Base-by-base conservation (phyloP, 1,284 basidiomycete species). In the Malassezia globosa region DNA sequence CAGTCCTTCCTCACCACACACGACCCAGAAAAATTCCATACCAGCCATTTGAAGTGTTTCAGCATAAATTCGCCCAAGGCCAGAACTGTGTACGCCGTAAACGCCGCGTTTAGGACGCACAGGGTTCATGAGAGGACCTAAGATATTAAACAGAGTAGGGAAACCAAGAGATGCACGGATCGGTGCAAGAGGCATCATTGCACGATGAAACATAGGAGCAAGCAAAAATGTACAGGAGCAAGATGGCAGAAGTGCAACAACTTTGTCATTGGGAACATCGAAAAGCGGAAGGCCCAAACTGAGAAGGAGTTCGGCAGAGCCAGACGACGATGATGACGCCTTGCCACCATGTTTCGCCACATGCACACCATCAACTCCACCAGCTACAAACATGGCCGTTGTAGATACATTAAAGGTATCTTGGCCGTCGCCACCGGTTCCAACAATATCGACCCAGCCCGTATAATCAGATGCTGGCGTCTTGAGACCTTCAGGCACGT, bases 371-470 rank as follows among this genome's bases (percentile, higher is more conserved):
- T 55, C 58, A 0, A 89, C 86, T 13, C 92, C 92, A 16, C 88
- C 88, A 21, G 90, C 90, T 16, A 97, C 87, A 53, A 97, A 81
- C 3, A 82, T 89, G 1, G 92, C 92, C 0, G 88, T 85, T 0
- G 92, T 96, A 64, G 87, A 92, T 37, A 96, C 90, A 72, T 97
- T 96, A 78, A 92, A 97, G 0, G 92, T 85, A 66, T 96, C 87
- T 74, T 92, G 82, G 0, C 90, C 90, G 73, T 96, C 92, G 10
- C 92, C 92, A n/a, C 92, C 92, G 0, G 83, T 85, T 13, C 84
- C 79, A 44, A 82, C 83, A 29, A 71, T 46, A 37, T 71, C 68
- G 23, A 71, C 42, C 11, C 56, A 57, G 13, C 68, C 68, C 3
- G 37, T 22, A 38, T 71, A 71, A 31, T 10, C 22, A 4, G 27